These are phyloP conservation scores for Pleurotus salmoneostramineus DNA, from an alignment of 768 basidiomycete species.

Conservation along the genomic window DNA sequence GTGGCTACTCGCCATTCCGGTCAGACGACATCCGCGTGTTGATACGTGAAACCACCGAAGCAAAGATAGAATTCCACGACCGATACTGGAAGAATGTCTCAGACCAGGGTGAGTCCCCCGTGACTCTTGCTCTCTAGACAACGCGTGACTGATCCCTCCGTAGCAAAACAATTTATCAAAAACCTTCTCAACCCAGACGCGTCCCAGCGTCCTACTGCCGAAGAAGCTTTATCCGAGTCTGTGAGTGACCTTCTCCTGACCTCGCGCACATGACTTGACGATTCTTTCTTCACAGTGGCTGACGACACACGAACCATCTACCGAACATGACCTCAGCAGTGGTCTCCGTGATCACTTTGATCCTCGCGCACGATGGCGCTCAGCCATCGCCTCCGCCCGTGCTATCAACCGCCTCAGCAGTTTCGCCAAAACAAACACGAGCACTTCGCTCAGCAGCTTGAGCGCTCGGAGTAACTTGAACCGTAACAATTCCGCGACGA, in stretches of 20 bases:
- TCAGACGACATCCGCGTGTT: conserved; percentile 75
- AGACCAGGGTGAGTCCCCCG: conserved; percentile 47
- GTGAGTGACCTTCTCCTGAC: conserved; percentile 32
- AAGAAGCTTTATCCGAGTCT: conserved; percentile 62
- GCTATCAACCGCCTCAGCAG: conserved; percentile 34
- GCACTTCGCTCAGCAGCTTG: neutral
- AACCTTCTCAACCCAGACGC: conserved; percentile 72
- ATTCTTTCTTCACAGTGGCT: conserved; percentile 53
- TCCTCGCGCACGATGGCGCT: conserved; percentile 68
- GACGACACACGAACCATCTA: conserved; percentile 57
- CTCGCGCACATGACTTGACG: neutral
- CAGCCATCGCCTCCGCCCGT: conserved; percentile 55
- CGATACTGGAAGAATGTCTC: conserved; percentile 93
- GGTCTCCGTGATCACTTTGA: conserved; percentile 85
- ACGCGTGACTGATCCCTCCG: neutral
- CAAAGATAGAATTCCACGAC: conserved; percentile 87
- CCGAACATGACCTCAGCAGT: conserved; percentile 67
- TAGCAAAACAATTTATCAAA: conserved; percentile 85
- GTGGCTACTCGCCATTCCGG: conserved; percentile 94
- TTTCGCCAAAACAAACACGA: conserved; percentile 11
- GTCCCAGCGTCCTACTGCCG: conserved; percentile 63
- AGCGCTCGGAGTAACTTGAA: neutral
- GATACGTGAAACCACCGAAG: conserved; percentile 79
- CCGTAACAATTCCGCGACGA: conserved; percentile 16
- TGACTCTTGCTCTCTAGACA: neutral